Base-by-base conservation (phyloP, 345 rosid genomes). In the Arabidopsis suecica region DNA sequence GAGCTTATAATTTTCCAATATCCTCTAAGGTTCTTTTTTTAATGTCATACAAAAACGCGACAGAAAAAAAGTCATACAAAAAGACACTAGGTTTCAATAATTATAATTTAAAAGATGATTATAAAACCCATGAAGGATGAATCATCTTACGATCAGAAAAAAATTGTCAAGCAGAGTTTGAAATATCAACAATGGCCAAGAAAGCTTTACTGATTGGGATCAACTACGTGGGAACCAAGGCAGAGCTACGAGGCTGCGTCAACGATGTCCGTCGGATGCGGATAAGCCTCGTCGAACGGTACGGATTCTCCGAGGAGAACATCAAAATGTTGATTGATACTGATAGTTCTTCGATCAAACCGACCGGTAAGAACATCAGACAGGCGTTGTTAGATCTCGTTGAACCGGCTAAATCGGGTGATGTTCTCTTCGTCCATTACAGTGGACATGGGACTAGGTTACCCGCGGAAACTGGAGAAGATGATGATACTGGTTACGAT, bases 401-500 rank as follows among this genome's bases (percentile, higher is more conserved):
- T 44, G 56, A 80, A 28, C 85, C 96, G 1, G 96, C 96, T 1
- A 60, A 82, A 76, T 71, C 86, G 1, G 91, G 86, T 0, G 97
- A 93, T 64, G 58, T 83, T 32, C 86, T 91, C 41, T 87, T 89
- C 65, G 88, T 91, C n/a, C 98, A 91, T 73, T 91, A 89, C 82
- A 93, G 97, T 73, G 98, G 98, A 22, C 98, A 93, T 11, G 98
- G 96, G 44, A 93, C 98, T 7, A 87, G 98, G 78, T 87, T 93
- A 22, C 98, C 98, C 0, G 95, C 97, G 13, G 97, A 93, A 85
- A 87, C 97, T 23, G 97, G 98, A 4, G 97, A 93, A 78, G 93
- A 89, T 30, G 98, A 94, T 67, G 98, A 94, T 67, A 94, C 97
- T 57, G 98, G 98, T 49, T 94, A 79, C 55, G 98, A 94, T 76